Evolutionary conservation across 306 rosid species (phyloP).

Genomic region (Begonia fuchsioides): DNA sequence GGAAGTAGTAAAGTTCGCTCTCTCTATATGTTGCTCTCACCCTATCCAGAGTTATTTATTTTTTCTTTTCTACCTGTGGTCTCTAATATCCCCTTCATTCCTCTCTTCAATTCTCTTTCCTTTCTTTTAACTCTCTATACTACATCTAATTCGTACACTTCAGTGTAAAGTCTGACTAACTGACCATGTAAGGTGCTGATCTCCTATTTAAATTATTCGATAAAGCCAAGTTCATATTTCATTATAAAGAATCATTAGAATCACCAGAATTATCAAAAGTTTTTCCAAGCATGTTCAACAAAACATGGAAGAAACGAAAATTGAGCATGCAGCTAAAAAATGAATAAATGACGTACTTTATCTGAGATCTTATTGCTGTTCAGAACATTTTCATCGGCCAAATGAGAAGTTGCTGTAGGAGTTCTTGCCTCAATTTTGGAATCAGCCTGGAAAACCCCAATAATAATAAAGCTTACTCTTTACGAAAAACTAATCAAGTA

Average conservation of each 20-base stretch:
- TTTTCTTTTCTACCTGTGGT: no score
- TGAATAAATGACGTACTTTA: slow-evolving; percentile 21
- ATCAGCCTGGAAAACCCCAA: slow-evolving; percentile 18
- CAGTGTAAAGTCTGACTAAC: no score
- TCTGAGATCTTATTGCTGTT: slow-evolving; percentile 13
- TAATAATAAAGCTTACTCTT: slow-evolving; percentile 5
- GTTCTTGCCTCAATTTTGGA: slow-evolving; percentile 17
- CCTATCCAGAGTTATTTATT: no score
- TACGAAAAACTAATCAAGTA: slow-evolving; percentile 3
- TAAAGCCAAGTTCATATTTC: not conserved
- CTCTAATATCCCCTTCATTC: no score
- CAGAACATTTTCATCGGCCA: slow-evolving; percentile 18
- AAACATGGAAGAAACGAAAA: not conserved
- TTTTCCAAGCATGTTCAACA: not conserved
- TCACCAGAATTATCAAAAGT: not conserved
- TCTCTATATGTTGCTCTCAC: no score
- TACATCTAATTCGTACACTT: no score
- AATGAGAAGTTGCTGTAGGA: slow-evolving; percentile 14
- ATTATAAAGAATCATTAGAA: not conserved
- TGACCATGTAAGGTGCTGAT: no score
- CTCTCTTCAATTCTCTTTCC: no score
- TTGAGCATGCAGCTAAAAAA: no score
- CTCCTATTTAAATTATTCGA: not conserved
- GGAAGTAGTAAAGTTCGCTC: no score
- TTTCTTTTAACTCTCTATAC: no score